Percentiles rank a stretch among this genome's conserved stretches.
Conservation (phyloP, 2,329 filamentous ascomycete genomes). For the Pseudocercospora cruenta region DNA sequence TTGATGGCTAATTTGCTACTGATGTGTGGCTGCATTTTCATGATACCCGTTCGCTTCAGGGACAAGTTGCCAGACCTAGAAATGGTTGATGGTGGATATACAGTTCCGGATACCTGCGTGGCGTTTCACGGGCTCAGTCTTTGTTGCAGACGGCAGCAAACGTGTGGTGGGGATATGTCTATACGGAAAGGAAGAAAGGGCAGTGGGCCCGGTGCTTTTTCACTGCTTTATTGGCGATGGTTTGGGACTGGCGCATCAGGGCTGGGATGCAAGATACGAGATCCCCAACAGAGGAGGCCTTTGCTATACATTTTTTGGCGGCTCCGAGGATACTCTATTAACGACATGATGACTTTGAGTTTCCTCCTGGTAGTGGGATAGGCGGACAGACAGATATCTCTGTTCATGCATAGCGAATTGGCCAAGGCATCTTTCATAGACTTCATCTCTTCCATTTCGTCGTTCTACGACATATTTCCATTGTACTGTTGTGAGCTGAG, state of each 20-base stretch:
- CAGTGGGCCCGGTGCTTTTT: constrained; percentile 11
- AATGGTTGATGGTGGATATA: constrained; percentile 9
- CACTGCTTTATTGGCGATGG: background rate
- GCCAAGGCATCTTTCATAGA: too few relatives aligned
- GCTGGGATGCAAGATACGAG: background rate
- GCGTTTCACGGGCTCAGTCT: constrained; percentile 8
- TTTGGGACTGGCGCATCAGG: background rate
- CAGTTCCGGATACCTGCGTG: constrained; percentile 12
- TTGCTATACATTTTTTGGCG: background rate
- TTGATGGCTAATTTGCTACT: constrained; percentile 12
- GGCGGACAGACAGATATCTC: too few relatives aligned
- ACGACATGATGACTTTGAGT: constrained; percentile 9
- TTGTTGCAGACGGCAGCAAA: background rate
- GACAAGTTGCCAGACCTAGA: constrained; percentile 1
- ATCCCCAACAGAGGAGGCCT: background rate
- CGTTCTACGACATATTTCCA: too few relatives aligned
- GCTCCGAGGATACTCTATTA: background rate
- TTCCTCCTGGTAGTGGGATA: background rate
- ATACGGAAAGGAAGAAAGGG: constrained; percentile 9
- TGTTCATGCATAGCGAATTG: too few relatives aligned
- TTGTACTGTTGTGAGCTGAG: too few relatives aligned
- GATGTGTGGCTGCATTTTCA: constrained; percentile 18
- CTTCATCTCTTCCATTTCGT: too few relatives aligned
- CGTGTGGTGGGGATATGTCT: background rate
- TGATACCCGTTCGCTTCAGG: constrained; percentile 20